phyloP scores from a whole-genome alignment of 805 yeast species.

The Kluyveromyces siamensis region DNA sequence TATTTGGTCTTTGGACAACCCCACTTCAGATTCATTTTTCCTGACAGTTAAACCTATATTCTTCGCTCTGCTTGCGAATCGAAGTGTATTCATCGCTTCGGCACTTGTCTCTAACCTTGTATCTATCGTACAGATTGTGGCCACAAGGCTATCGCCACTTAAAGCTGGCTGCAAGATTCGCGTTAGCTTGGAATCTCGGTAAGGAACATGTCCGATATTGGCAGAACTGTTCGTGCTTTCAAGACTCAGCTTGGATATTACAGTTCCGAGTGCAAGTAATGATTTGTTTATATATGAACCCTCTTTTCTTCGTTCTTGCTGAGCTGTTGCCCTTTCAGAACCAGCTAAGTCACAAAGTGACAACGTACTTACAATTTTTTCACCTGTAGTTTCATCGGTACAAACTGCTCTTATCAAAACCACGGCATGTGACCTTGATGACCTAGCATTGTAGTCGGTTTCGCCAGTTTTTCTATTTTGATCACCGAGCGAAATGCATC shows the following conservation, averaged over 20 bases:
- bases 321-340: slow-evolving; percentile 70
- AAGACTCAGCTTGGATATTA: slow-evolving; percentile 68
- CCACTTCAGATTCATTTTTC: slow-evolving; percentile 31
- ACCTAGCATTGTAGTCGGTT: slow-evolving; percentile 80
- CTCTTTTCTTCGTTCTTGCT: slow-evolving; percentile 75
- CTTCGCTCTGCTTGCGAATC: slow-evolving; percentile 92
- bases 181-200: slow-evolving; percentile 87
- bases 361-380: slow-evolving; percentile 45
- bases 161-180: slow-evolving; percentile 85
- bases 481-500: slow-evolving; percentile 61
- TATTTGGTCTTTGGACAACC: slow-evolving; percentile 37
- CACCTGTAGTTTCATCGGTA: slow-evolving; percentile 33
- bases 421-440: slow-evolving; percentile 89
- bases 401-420: slow-evolving; percentile 54
- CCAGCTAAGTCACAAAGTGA: slow-evolving; percentile 95
- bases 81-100: slow-evolving; percentile 76
- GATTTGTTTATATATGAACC: slow-evolving; percentile 92
- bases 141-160: slow-evolving; percentile 76
- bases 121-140: slow-evolving; percentile 82
- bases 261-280: slow-evolving; percentile 80
- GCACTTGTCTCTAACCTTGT: slow-evolving; percentile 49
- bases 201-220: slow-evolving; percentile 60
- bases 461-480: slow-evolving; percentile 69
- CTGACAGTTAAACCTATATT: slow-evolving; percentile 66
- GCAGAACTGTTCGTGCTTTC: slow-evolving; percentile 19